Percentiles rank a stretch among this genome's conserved stretches.
These are phyloP conservation scores for Leccinum fuscescens DNA, from an alignment of 1,284 basidiomycete species.

Conservation along the genomic window DNA sequence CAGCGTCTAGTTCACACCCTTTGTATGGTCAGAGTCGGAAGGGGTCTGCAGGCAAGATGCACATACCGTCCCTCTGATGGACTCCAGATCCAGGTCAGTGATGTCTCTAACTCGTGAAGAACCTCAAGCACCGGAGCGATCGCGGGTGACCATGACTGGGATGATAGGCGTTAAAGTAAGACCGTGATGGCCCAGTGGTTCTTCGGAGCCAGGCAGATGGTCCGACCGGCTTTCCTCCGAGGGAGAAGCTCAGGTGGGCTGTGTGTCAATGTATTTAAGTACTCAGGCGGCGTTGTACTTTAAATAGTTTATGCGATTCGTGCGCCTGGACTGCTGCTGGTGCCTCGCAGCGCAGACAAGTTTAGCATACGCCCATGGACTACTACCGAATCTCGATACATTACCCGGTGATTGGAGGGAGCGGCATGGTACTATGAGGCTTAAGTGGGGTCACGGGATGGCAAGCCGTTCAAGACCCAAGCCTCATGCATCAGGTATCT, in stretches of 20 bases:
- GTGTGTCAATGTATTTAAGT: neutral
- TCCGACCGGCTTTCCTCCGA: neutral
- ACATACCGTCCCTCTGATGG: slow-evolving; percentile 45
- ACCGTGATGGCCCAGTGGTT: neutral
- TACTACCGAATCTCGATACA: neutral
- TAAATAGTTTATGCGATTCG: neutral
- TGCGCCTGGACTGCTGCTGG: neutral
- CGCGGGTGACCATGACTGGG: too few relatives aligned
- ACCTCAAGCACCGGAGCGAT: neutral
- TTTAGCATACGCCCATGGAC: neutral
- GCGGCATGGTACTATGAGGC: too few relatives aligned
- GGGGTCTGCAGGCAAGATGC: slow-evolving; percentile 64
- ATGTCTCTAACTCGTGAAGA: slow-evolving; percentile 33
- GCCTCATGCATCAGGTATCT: neutral
- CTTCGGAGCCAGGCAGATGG: neutral
- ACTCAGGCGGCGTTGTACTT: neutral
- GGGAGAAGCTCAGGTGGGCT: neutral
- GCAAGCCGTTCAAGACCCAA: neutral
- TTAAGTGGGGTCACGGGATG: neutral
- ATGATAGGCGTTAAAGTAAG: too few relatives aligned
- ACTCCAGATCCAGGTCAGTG: slow-evolving; percentile 39
- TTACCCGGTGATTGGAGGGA: neutral
- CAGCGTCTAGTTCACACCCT: neutral
- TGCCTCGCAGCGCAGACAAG: neutral
- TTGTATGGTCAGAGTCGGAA: neutral